Base-by-base conservation (phyloP, 192 early-diverging fungal genomes). In the Paraglomus brasilianum region DNA sequence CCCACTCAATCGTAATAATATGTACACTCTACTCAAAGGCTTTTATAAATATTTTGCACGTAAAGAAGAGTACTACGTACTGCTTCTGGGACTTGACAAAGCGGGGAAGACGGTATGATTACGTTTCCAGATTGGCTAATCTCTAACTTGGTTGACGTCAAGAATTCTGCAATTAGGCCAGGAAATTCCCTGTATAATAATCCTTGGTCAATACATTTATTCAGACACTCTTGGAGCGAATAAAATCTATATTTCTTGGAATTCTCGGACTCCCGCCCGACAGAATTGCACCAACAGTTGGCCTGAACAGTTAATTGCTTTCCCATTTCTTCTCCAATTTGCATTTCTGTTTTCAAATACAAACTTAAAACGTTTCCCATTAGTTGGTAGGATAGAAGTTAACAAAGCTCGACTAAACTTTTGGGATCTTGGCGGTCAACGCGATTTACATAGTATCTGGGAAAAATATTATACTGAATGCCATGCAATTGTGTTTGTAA, bases 21-120 rank as follows among this genome's bases (percentile, higher is more conserved):
- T 98, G 96, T 97, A 93, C 79, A 91, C 96, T 36, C 85, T 98
- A 51, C 77, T 97, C 10, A 87, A 87, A 52, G 96, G 95, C 21
- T 84, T 95, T 15, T 97, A 98, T 78, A 83, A 87, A 71, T 90
- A 95, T 72, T 82, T 90, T 63, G 96, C 92, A 45, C 82, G 88
- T 56, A 92, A 87, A 69, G 95, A 97, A 75, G 93, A 96, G 70
- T 98, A 88, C 81, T 93, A 89, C 61, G 86, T 97, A n/a, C 84
- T 98, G n/a, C 91, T 98, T 57, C 78, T 98, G 40, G 96, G 96
- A 38, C 87, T 97, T 21, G 96, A 98, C 74, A 93, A 94, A 77
- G 92, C 94, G n/a, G 96, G 96, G 50, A 98, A 98, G 77, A 97
- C 96, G 47, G 91, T 90, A 82, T 70, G 76, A 42, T 14, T 1